Evolutionary conservation across 129 eudicot species (phyloP).

Genomic region (Silybum marianum): DNA sequence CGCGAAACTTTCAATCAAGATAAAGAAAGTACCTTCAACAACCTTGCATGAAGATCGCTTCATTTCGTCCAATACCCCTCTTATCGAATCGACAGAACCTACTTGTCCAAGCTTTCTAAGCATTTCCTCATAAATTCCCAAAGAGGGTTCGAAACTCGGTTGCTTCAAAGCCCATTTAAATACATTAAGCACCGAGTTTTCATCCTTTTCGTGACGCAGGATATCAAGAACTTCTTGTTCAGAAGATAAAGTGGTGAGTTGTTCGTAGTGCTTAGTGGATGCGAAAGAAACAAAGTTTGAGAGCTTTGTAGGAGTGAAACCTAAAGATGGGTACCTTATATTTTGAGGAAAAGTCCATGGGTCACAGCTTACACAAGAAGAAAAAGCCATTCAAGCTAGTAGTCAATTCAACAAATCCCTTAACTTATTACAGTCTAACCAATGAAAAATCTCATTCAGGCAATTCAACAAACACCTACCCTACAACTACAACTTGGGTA

Average conservation of each 20-base stretch:
- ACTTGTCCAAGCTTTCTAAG: slow-evolving; percentile 63
- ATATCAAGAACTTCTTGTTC: slow-evolving; percentile 68
- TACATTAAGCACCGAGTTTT: slow-evolving; percentile 49
- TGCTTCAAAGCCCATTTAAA: slow-evolving; percentile 79
- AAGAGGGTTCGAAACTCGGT: slow-evolving; percentile 61
- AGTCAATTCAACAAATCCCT: slow-evolving; percentile 31
- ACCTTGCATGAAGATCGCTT: slow-evolving; percentile 51
- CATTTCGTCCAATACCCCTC: slow-evolving; percentile 63
- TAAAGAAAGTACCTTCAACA: slow-evolving; percentile 64
- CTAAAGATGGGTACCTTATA: slow-evolving; percentile 20
- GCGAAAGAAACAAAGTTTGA: slow-evolving; percentile 33
- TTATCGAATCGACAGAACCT: slow-evolving; percentile 66
- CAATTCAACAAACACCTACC: not conserved
- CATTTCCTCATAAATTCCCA: slow-evolving; percentile 63
- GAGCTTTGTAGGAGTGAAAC: slow-evolving; percentile 33
- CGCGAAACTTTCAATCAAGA: slow-evolving; percentile 65
- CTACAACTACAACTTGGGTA: not conserved
- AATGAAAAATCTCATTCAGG: slow-evolving; percentile 18
- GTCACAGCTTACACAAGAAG: slow-evolving; percentile 57
- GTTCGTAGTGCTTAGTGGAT: slow-evolving; percentile 42
- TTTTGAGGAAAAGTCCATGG: slow-evolving; percentile 45
- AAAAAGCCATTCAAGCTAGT: slow-evolving; percentile 63
- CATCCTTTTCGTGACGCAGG: slow-evolving; percentile 52
- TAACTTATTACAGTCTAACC: not conserved
- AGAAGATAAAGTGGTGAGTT: slow-evolving; percentile 35